Conservation (phyloP, 148 eudicot species). For the Nepenthes mirabilis region DNA sequence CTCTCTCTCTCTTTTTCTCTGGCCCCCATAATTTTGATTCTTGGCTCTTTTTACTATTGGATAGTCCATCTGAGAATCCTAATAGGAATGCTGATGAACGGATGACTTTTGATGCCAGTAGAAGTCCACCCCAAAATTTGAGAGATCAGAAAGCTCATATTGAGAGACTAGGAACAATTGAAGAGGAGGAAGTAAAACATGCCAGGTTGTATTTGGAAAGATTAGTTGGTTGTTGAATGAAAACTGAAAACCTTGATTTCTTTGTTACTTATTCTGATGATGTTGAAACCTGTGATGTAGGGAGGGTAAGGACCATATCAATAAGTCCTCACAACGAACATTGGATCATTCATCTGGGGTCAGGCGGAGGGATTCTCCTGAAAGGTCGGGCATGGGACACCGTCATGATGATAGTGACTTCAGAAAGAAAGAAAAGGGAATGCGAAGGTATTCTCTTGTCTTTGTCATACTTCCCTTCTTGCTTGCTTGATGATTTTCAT, state of each 20-base stretch:
- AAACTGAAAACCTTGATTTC: background rate
- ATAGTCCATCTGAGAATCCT: slow-evolving; percentile 29
- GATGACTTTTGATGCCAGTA: slow-evolving; percentile 20
- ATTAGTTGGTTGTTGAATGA: background rate
- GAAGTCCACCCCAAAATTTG: slow-evolving; percentile 23
- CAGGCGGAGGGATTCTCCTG: slow-evolving; percentile 23
- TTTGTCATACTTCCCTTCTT: background rate
- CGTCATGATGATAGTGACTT: slow-evolving; percentile 18
- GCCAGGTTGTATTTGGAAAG: slow-evolving; percentile 26
- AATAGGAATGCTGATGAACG: slow-evolving; percentile 15
- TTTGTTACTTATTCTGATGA: background rate
- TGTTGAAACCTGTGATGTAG: slow-evolving; percentile 17
- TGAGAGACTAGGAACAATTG: slow-evolving; percentile 19
- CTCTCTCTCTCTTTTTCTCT: no score
- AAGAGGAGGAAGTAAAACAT: slow-evolving; percentile 15
- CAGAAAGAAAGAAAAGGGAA: slow-evolving; percentile 25
- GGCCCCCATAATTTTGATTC: no score
- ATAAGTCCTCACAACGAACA: slow-evolving; percentile 26
- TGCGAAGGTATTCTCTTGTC: slow-evolving; percentile 26
- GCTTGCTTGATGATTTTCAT: slow-evolving; percentile 1
- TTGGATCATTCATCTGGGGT: slow-evolving; percentile 15
- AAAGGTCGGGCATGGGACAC: slow-evolving; percentile 16
- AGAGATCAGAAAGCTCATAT: slow-evolving; percentile 24
- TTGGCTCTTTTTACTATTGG: slow-evolving; percentile 4
- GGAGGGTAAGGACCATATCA: slow-evolving; percentile 27